Evolutionary conservation across 2,329 filamentous ascomycete genomes (phyloP).

Genomic region (Monosporascus sp.): DNA sequence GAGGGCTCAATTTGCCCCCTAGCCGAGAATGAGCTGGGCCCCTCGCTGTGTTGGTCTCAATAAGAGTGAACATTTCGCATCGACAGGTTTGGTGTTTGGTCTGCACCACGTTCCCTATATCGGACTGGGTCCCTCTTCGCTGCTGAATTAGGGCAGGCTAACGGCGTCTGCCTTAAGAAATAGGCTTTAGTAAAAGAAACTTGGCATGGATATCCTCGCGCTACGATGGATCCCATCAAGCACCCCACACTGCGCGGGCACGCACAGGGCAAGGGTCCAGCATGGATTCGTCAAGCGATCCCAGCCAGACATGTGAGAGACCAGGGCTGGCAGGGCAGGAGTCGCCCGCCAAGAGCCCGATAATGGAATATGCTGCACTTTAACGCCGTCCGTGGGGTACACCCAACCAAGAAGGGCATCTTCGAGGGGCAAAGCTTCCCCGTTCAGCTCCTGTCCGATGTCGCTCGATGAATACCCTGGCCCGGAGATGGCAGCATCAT

Average conservation of each 20-base stretch:
- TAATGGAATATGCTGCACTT: too few species aligned
- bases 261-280: neutral
- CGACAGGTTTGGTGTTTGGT: neutral
- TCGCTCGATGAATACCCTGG: neutral
- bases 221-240: conserved; percentile 1
- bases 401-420: neutral
- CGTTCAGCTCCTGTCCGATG: neutral
- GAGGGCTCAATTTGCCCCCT: neutral
- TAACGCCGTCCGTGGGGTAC: neutral
- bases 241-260: neutral
- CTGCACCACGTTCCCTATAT: neutral
- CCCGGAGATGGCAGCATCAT: neutral
- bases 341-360: neutral
- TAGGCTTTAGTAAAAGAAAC: conserved; percentile 10
- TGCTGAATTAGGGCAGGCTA: neutral
- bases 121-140: neutral
- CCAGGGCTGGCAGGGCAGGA: neutral
- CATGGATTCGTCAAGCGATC: neutral
- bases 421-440: neutral
- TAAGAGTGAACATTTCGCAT: neutral
- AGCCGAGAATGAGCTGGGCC: neutral
- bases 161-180: neutral
- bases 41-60: neutral
- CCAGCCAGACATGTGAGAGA: too few species aligned
- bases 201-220: conserved; percentile 2